Evolutionary conservation across 1,284 basidiomycete genomes (phyloP).

Genomic region (Cutaneotrichosporon sp.): DNA sequence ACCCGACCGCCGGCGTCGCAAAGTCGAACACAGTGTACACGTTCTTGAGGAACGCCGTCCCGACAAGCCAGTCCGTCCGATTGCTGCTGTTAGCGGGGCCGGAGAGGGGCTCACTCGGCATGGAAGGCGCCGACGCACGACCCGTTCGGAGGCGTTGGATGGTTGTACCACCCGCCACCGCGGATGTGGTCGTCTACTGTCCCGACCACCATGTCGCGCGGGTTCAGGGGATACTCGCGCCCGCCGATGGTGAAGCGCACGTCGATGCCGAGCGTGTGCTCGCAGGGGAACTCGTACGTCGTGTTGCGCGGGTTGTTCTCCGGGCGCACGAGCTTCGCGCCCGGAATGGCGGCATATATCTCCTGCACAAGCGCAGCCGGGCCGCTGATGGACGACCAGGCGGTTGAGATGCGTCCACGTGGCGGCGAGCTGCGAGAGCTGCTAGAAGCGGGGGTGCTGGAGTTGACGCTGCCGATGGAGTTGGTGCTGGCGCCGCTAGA

Average conservation of each 20-base stretch:
- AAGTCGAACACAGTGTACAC: slow-evolving; percentile 84
- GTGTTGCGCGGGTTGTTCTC: not conserved
- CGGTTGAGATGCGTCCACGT: not conserved
- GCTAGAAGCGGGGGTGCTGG: too few species aligned
- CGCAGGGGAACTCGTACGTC: not conserved
- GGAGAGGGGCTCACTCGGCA: too few species aligned
- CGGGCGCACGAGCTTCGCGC: not conserved
- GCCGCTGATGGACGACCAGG: not conserved
- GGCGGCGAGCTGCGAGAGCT: too few species aligned
- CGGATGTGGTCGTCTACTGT: not conserved
- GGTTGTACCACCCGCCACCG: too few species aligned
- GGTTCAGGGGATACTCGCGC: not conserved
- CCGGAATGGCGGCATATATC: not conserved
- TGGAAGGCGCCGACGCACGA: not conserved
- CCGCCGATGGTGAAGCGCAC: slow-evolving; percentile 2
- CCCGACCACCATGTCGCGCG: not conserved
- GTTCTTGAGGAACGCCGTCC: slow-evolving; percentile 66
- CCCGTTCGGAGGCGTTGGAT: not conserved
- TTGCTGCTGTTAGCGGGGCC: too few species aligned
- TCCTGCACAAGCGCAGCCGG: not conserved
- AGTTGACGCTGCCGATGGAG: too few species aligned
- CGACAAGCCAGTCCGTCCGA: slow-evolving; percentile 56
- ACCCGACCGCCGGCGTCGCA: slow-evolving; percentile 73
- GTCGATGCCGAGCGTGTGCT: not conserved
- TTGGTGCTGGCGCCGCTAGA: too few species aligned